Base-by-base conservation (phyloP, 495 filamentous ascomycete genomes). In the Xylaria curta region DNA sequence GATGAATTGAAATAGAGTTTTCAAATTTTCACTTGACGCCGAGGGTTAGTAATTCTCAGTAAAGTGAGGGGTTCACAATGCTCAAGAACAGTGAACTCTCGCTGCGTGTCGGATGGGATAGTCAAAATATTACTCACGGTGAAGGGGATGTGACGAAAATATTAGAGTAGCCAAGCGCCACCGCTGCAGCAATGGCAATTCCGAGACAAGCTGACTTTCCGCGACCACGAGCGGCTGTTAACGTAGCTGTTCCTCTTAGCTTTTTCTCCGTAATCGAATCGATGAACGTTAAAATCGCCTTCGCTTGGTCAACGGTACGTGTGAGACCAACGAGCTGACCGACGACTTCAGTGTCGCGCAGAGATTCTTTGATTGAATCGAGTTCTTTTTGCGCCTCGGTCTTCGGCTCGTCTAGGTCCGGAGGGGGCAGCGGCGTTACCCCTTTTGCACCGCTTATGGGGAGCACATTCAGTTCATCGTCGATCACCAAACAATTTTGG, bases 131-230 rank as follows among this genome's bases (percentile, higher is more conserved):
- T 31, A 70, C 68, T 64, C 26, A 70, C 2, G 97, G 97, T 73
- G 93, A 97, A 19, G 97, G 97, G 28, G 97, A 99, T 3, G 97
- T 99, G 78, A 99, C 97, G 85, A 99, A 99, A 76, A 99, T 97
- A 79, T 99, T 99, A 83, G 93, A 97, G 78, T 99, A 99, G 24
- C 97, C 97, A 76, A 98, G 93, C 0, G 95, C 95, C 68, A 98
- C 87, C 17, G 97, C 97, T 10, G 97, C 94, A 49, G 97, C 94
- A 70, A 99, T 92, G 19, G 97, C 93, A 67, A 99, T 89, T 77
- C 97, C 97, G 73, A 98, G 86, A 76, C 75, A 75, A 13, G 97
- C 97, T 24, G 96, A 98, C 83, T 99, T 99, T 80, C 97, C 97
- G 76, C 97, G 90, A 76, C 97, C 97, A 89, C 97, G 91, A 31